These are phyloP conservation scores for Sodiomyces alkalinus DNA, from an alignment of 2,329 filamentous ascomycete species.

Conservation along the genomic window DNA sequence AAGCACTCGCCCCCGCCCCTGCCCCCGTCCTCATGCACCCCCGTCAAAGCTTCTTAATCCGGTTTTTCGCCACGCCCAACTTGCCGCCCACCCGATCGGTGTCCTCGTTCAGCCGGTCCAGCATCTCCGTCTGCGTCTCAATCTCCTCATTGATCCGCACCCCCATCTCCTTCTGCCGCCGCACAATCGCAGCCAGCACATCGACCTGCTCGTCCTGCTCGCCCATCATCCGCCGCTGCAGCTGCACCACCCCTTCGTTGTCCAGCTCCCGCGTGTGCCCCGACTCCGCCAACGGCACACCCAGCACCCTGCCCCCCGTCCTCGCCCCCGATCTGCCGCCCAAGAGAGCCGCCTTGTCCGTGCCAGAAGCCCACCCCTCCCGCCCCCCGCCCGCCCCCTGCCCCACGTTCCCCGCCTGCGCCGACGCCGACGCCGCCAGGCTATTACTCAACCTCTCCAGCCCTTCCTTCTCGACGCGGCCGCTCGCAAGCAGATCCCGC, in stretches of 20 bases:
- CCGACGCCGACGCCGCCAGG: slow-evolving; percentile 13
- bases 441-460: slow-evolving; percentile 57
- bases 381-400: slow-evolving; percentile 32
- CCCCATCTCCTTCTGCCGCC: slow-evolving; percentile 64
- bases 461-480: slow-evolving; percentile 59
- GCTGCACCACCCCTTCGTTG: slow-evolving; percentile 56
- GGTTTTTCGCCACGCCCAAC: slow-evolving; percentile 58
- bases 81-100: slow-evolving; percentile 51
- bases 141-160: slow-evolving; percentile 62
- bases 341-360: slow-evolving; percentile 35
- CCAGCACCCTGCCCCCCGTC: slow-evolving; percentile 49
- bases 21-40: slow-evolving; percentile 10
- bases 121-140: slow-evolving; percentile 53
- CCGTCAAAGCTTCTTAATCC: slow-evolving; percentile 49
- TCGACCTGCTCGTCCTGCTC: slow-evolving; percentile 64
- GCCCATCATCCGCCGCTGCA: slow-evolving; percentile 59
- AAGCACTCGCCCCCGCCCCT: slow-evolving; percentile 6
- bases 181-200: slow-evolving; percentile 51
- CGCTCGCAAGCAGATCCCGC: slow-evolving; percentile 53
- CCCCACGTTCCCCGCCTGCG: slow-evolving; percentile 11
- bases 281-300: slow-evolving; percentile 58
- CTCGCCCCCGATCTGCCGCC: slow-evolving; percentile 17
- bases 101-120: slow-evolving; percentile 52
- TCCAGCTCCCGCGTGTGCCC: slow-evolving; percentile 63
- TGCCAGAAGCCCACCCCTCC: slow-evolving; percentile 31